These are phyloP conservation scores for Exophiala aquamarina DNA, from an alignment of 2,329 filamentous ascomycete species.

Conservation along the genomic window DNA sequence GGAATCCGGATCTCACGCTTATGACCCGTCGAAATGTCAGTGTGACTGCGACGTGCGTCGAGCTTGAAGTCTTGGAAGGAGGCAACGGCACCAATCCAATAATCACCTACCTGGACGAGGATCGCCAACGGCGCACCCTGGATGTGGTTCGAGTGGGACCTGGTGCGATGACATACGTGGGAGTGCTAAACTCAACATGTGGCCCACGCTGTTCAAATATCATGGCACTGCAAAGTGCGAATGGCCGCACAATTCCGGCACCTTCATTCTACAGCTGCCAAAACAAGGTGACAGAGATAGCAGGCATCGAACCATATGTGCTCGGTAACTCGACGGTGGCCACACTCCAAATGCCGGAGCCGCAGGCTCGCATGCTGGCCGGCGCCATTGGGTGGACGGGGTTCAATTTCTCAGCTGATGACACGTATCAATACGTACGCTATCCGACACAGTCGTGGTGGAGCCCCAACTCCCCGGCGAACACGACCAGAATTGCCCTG, in stretches of 20 bases:
- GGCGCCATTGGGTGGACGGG: conserved; percentile 27
- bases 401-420: conserved; percentile 14
- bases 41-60: conserved; percentile 11
- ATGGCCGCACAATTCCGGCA: conserved; percentile 10
- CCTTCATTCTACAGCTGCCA: conserved; percentile 25
- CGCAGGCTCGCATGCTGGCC: conserved; percentile 22
- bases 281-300: conserved; percentile 19
- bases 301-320: conserved; percentile 16
- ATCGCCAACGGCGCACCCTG: conserved; percentile 6
- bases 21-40: conserved; percentile 20
- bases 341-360: conserved; percentile 18
- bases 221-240: conserved; percentile 20
- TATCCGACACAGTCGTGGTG: conserved; percentile 21
- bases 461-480: conserved; percentile 12
- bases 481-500: conserved; percentile 10
- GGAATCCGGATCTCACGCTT: conserved; percentile 13
- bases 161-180: conserved; percentile 23
- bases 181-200: conserved; percentile 23
- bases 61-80: conserved; percentile 12
- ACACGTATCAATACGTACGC: conserved; percentile 18
- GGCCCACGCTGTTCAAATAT: conserved; percentile 25
- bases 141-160: conserved; percentile 15
- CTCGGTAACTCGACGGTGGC: conserved; percentile 6
- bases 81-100: conserved; percentile 12
- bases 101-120: conserved; percentile 17